Percentiles rank a stretch among this genome's conserved stretches.
These are phyloP conservation scores for Aspergillus costaricaensis DNA, from an alignment of 2,329 filamentous ascomycete genomes.

Conservation along the genomic window DNA sequence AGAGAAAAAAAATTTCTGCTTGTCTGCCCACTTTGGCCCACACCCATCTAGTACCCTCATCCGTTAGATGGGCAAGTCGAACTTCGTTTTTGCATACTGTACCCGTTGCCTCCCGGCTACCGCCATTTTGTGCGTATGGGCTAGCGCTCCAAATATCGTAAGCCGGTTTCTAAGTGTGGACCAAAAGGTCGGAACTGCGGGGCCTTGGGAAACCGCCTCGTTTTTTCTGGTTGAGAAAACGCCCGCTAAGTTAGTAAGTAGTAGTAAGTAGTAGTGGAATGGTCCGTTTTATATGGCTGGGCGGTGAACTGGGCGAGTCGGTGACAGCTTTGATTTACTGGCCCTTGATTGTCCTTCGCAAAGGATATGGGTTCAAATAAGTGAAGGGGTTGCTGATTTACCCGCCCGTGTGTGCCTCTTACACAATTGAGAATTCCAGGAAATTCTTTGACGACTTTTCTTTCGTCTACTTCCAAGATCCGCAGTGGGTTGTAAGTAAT, in stretches of 20 bases:
- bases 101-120: conserved; percentile 16
- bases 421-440: not conserved
- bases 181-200: conserved; percentile 20
- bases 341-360: no score
- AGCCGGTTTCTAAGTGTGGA: conserved; percentile 17
- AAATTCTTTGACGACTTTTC: not conserved
- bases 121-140: conserved; percentile 12
- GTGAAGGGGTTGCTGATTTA: not conserved
- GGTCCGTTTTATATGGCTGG: not conserved
- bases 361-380: not conserved
- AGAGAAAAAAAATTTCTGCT: not conserved
- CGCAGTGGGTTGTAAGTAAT: conserved; percentile 26
- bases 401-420: not conserved
- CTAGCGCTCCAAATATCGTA: conserved; percentile 7
- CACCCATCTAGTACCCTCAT: not conserved
- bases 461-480: conserved; percentile 15
- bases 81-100: conserved; percentile 7
- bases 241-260: no score
- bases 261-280: not conserved
- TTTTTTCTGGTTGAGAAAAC: not conserved
- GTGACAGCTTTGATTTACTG: not conserved
- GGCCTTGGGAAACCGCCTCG: conserved; percentile 11
- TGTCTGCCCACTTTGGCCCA: conserved; percentile 9
- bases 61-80: not conserved
- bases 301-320: not conserved